A percentile compares a stretch with the other conserved stretches of the same genome.
Conservation (phyloP, 441 rosid genomes). For the Pelargonium fulgidum region DNA sequence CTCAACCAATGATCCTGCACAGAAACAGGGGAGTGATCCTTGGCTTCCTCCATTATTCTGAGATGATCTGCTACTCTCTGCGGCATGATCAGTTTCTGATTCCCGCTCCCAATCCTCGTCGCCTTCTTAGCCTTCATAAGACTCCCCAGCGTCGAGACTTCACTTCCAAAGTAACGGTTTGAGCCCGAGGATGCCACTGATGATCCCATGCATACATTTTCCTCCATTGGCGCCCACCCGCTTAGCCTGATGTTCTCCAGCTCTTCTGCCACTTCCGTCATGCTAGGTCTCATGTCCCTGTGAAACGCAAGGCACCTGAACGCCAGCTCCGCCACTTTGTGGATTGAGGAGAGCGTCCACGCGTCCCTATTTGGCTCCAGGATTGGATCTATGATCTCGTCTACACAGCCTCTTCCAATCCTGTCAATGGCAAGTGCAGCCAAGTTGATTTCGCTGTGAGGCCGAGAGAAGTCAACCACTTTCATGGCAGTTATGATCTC, state of each 20-base stretch:
- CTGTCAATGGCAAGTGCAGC: conserved; percentile 78
- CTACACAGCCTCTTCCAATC: conserved; percentile 66
- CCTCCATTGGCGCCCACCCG: conserved; percentile 40
- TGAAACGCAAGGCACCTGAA: conserved; percentile 85
- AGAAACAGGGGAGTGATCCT: conserved; percentile 21
- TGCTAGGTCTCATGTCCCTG: conserved; percentile 80
- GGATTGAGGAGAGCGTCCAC: conserved; percentile 62
- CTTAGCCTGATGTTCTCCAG: conserved; percentile 59
- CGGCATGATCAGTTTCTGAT: conserved; percentile 5
- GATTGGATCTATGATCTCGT: conserved; percentile 64
- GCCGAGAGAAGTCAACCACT: conserved; percentile 76
- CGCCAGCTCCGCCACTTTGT: conserved; percentile 72
- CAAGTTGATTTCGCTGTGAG: conserved; percentile 64
- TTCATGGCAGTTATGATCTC: conserved; percentile 75
- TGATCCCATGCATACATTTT: conserved; percentile 44
- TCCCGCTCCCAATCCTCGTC: not conserved
- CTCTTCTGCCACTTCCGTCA: conserved; percentile 75
- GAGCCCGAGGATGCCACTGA: conserved; percentile 41
- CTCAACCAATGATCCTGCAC: conserved; percentile 24
- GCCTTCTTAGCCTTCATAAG: not conserved
- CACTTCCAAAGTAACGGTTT: conserved; percentile 37
- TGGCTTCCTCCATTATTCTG: conserved; percentile 8
- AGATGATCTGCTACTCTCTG: conserved; percentile 6
- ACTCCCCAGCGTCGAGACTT: conserved; percentile 9
- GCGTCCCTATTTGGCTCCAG: conserved; percentile 57